Conservation (phyloP, 495 filamentous ascomycete genomes). For the Penicillium ucsense region DNA sequence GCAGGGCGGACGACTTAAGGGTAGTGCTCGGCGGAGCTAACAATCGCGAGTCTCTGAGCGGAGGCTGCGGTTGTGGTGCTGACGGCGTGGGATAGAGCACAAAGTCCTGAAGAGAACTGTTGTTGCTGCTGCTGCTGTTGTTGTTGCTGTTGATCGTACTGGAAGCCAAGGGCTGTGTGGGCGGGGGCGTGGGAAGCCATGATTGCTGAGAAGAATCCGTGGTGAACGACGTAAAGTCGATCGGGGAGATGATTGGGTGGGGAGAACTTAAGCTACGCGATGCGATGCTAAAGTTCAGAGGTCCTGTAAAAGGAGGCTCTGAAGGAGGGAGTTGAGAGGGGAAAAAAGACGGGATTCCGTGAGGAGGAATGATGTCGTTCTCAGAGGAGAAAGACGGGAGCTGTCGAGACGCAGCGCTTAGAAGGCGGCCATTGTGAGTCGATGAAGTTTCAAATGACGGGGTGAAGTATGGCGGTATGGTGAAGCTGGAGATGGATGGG, state of each 20-base stretch:
- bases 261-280: slow-evolving; percentile 45
- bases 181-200: slow-evolving; percentile 52
- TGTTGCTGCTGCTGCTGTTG: slow-evolving; percentile 31
- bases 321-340: slow-evolving; percentile 28
- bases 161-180: slow-evolving; percentile 35
- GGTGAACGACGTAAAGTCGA: slow-evolving; percentile 52
- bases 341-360: slow-evolving; percentile 25
- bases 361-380: slow-evolving; percentile 43
- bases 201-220: slow-evolving; percentile 53
- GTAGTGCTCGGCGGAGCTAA: slow-evolving; percentile 27
- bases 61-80: slow-evolving; percentile 23
- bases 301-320: slow-evolving; percentile 39
- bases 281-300: slow-evolving; percentile 49
- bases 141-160: slow-evolving; percentile 30
- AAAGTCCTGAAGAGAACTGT: slow-evolving; percentile 37
- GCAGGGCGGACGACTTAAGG: slow-evolving; percentile 29
- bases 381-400: slow-evolving; percentile 33
- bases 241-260: slow-evolving; percentile 33
- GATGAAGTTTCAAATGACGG: slow-evolving; percentile 11
- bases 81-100: slow-evolving; percentile 34
- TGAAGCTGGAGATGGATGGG: slow-evolving; percentile 1
- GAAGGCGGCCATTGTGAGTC: slow-evolving; percentile 43
- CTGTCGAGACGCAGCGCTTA: slow-evolving; percentile 28
- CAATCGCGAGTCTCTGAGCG: slow-evolving; percentile 25
- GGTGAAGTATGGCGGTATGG: slow-evolving; percentile 25